phyloP scores from a whole-genome alignment of 352 stramenopile species.

The Phytophthora pistaciae region DNA sequence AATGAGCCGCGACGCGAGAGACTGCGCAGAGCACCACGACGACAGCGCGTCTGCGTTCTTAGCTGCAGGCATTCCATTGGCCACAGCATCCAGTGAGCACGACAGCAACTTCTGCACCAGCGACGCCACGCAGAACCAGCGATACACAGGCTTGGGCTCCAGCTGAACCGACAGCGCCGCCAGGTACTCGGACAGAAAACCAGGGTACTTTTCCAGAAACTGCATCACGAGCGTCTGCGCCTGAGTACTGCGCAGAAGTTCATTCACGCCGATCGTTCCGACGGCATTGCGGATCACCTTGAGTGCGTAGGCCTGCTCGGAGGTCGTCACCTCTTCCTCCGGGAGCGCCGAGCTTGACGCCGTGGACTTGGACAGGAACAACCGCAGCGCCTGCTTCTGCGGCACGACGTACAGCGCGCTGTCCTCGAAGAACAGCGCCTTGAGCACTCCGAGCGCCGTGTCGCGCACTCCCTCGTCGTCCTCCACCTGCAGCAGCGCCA shows the following conservation, averaged over 20 bases:
- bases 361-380: conserved; percentile 58
- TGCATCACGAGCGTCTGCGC: conserved; percentile 63
- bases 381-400: conserved; percentile 44
- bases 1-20: conserved; percentile 68
- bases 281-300: conserved; percentile 77
- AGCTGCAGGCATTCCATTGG: conserved; percentile 27
- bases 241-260: conserved; percentile 58
- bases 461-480: conserved; percentile 53
- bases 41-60: conserved; percentile 21
- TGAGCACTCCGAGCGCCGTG: conserved; percentile 49
- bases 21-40: conserved; percentile 58
- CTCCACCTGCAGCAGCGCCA: conserved; percentile 70
- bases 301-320: conserved; percentile 55
- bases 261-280: conserved; percentile 71
- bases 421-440: conserved; percentile 68
- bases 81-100: conserved; percentile 54
- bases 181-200: conserved; percentile 68
- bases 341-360: conserved; percentile 10
- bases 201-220: conserved; percentile 74
- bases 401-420: conserved; percentile 66
- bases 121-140: conserved; percentile 82
- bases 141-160: conserved; percentile 76
- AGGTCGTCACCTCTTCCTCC: conserved; percentile 39
- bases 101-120: conserved; percentile 76
- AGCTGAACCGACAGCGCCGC: conserved; percentile 65